Conservation (phyloP, 768 basidiomycete species). For the Cytidiella melzeri region DNA sequence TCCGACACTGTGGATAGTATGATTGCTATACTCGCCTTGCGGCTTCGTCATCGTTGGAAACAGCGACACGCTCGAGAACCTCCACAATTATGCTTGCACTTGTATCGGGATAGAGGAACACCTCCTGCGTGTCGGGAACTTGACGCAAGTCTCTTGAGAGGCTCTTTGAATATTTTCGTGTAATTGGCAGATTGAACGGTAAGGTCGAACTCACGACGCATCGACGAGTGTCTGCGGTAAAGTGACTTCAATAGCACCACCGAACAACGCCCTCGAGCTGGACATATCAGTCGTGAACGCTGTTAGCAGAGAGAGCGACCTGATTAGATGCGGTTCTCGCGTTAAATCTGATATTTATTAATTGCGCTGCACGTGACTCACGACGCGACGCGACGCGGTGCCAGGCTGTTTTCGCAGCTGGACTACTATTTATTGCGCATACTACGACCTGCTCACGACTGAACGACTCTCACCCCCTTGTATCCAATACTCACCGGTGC, state of each 20-base stretch:
- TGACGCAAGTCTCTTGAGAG: constrained; percentile 59
- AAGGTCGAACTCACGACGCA: constrained; percentile 63
- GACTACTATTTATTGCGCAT: background rate
- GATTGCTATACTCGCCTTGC: constrained; percentile 54
- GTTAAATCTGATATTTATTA: too few relatives aligned
- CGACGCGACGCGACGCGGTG: constrained; percentile 4
- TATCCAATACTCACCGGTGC: background rate
- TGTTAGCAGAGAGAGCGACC: too few relatives aligned
- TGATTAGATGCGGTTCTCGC: too few relatives aligned
- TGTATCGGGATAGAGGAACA: constrained; percentile 69
- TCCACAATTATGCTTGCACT: constrained; percentile 79
- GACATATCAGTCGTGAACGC: too few relatives aligned
- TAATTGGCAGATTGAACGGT: constrained; percentile 1
- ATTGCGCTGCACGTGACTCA: background rate
- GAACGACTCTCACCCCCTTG: background rate
- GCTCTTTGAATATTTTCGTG: background rate
- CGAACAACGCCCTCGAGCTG: constrained; percentile 58
- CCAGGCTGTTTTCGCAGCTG: background rate
- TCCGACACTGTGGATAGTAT: too few relatives aligned
- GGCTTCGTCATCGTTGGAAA: constrained; percentile 50
- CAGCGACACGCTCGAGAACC: constrained; percentile 68
- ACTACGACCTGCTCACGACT: background rate
- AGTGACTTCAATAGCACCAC: constrained; percentile 70
- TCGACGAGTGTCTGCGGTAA: constrained; percentile 62
- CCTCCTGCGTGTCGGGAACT: constrained; percentile 93